phyloP scores from a whole-genome alignment of 306 rosid species.

The Astragalus glycyphyllos region DNA sequence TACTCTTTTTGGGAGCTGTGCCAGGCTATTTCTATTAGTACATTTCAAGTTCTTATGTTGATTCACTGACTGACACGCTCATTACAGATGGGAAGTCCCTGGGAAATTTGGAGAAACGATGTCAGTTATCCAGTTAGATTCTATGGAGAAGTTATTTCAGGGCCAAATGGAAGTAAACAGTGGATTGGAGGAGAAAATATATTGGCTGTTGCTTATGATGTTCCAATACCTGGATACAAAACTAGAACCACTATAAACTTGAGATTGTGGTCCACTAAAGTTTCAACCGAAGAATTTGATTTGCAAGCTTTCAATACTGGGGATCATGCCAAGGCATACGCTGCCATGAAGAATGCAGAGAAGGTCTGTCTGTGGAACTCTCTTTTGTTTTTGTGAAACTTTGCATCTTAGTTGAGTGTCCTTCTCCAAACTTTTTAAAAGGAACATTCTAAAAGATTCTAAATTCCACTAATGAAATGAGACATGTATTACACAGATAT shows the following conservation, averaged over 20 bases:
- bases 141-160: constrained; percentile 72
- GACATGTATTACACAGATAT: constrained; percentile 7
- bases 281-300: constrained; percentile 73
- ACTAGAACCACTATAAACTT: constrained; percentile 82
- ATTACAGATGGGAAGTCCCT: constrained; percentile 89
- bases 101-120: constrained; percentile 90
- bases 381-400: constrained; percentile 3
- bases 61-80: constrained; percentile 31
- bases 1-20: constrained; percentile 17
- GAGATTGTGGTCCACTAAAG: constrained; percentile 94
- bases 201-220: constrained; percentile 88
- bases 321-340: constrained; percentile 78
- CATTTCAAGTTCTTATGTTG: constrained; percentile 33
- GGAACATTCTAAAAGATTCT: constrained; percentile 10
- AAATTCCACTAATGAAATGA: constrained; percentile 7
- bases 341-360: constrained; percentile 78
- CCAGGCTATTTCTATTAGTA: neutral
- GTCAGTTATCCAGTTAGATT: constrained; percentile 79
- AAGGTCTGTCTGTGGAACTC: constrained; percentile 67
- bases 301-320: constrained; percentile 77
- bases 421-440: constrained; percentile 15
- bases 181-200: constrained; percentile 96
- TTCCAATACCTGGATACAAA: constrained; percentile 95
- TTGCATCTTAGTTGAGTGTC: neutral
- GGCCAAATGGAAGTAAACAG: constrained; percentile 64